These are phyloP conservation scores for Saxophila tyrrhenica DNA, from an alignment of 495 filamentous ascomycete species.

Conservation along the genomic window DNA sequence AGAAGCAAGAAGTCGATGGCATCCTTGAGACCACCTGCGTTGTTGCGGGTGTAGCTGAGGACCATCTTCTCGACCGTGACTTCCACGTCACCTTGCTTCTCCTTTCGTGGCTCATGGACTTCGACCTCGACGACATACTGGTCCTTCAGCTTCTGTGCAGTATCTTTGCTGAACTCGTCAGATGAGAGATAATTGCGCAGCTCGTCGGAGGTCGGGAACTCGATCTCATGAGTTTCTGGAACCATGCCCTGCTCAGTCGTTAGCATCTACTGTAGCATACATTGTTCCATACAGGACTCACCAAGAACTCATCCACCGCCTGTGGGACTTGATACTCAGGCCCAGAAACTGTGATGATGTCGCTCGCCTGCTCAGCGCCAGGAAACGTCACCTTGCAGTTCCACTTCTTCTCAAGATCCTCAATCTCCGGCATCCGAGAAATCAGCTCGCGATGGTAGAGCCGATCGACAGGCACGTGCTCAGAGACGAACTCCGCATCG, in stretches of 20 bases:
- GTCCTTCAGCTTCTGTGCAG: conserved; percentile 69
- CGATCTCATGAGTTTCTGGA: conserved; percentile 84
- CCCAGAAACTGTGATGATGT: conserved; percentile 87
- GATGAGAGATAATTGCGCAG: conserved; percentile 70
- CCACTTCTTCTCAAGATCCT: conserved; percentile 94
- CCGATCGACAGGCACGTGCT: conserved; percentile 85
- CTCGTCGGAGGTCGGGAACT: conserved; percentile 60
- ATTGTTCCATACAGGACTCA: conserved; percentile 30
- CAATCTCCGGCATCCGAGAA: conserved; percentile 72
- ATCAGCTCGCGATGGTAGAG: conserved; percentile 91
- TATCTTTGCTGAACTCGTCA: conserved; percentile 61
- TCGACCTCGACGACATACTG: conserved; percentile 85
- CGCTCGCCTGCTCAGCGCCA: conserved; percentile 92
- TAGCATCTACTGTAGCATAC: conserved; percentile 14
- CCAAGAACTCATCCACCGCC: conserved; percentile 87
- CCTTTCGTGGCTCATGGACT: conserved; percentile 36
- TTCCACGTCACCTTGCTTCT: conserved; percentile 24
- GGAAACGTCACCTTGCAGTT: conserved; percentile 98
- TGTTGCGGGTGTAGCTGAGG: conserved; percentile 86
- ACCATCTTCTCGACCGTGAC: conserved; percentile 40
- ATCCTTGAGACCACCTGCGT: conserved; percentile 88
- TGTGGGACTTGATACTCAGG: conserved; percentile 95
- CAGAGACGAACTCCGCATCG: conserved; percentile 90
- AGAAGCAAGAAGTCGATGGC: conserved; percentile 88
- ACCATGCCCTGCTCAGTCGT: conserved; percentile 65